A percentile compares a stretch with the other conserved stretches of the same genome.
phyloP scores from a whole-genome alignment of 2,329 filamentous ascomycete species.

The Rachicladosporium sp. region DNA sequence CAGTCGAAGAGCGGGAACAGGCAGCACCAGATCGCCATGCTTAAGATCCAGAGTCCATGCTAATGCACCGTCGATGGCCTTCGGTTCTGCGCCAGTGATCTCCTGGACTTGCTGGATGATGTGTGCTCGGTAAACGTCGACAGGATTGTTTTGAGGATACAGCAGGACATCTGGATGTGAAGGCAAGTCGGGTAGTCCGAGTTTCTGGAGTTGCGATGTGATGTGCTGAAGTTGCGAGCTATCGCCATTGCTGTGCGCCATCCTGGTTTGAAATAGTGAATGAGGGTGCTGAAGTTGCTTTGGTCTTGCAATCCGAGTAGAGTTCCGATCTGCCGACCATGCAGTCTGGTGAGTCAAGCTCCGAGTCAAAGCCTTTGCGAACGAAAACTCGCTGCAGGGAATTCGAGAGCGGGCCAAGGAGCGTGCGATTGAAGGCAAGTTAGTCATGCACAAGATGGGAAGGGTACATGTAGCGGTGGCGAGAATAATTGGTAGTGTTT shows the following conservation, averaged over 20 bases:
- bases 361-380: no score
- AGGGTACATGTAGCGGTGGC: no score
- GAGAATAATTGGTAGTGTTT: no score
- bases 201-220: constrained; percentile 17
- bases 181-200: constrained; percentile 18
- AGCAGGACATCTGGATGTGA: constrained; percentile 16
- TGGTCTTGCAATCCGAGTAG: no score
- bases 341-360: no score
- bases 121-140: constrained; percentile 69
- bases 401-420: no score
- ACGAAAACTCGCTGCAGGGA: no score
- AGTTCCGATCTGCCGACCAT: no score
- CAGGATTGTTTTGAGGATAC: constrained; percentile 58
- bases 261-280: neutral
- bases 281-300: no score
- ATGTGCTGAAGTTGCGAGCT: constrained; percentile 7
- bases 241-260: constrained; percentile 3
- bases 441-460: no score
- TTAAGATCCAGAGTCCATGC: constrained; percentile 70
- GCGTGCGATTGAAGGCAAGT: no score
- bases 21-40: constrained; percentile 69
- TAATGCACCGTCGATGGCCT: constrained; percentile 61
- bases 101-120: constrained; percentile 56
- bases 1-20: constrained; percentile 66
- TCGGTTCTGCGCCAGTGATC: constrained; percentile 57